Base-by-base conservation (phyloP, 2,329 filamentous ascomycete genomes). In the Trichophyton schoenleinii region DNA sequence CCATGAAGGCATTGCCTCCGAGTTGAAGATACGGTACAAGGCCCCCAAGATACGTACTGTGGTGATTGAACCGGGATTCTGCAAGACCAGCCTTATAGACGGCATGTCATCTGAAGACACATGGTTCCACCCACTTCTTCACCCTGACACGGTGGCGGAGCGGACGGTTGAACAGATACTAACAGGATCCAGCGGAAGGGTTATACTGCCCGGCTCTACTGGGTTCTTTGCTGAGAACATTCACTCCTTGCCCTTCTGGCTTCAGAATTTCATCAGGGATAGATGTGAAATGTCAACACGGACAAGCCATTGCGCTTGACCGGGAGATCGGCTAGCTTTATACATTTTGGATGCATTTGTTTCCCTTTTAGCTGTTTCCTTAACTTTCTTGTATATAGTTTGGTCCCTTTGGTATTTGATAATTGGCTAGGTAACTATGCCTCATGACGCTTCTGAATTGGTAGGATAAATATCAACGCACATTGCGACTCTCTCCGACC, bases 41-140 rank as follows among this genome's bases (percentile, higher is more conserved):
- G 86, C 86, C 0, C 81, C 80, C 0, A 79, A 78, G 62, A 82
- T 89, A 31, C 79, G 86, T 58, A 88, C 86, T 3, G 79, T 89
- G n/a, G 67, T 85, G 6, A 80, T 88, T 57, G 83, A 83, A 64
- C 86, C 83, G 67, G 82, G 79, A 53, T 87, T 83, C 71, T 85
- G 78, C 66, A 81, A 78, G 68, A 88, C 80, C 0, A 71, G 78
- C n/a, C 75, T 87, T 8, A 86, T 87, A 67, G 71, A 76, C 31
- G 82, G 81, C 0, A 82, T 84, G 66, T 72, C 77, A 4, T 78
- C 80, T 18, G 76, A 76, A 55, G 71, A 76, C 63, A 74, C 74
- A 1, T 84, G 81, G 66, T 60, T 84, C n/a, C 69, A 79, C 62
- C 81, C 80, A 1, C 68, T 80, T 36, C 71, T 87, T 62, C 75